Percentiles rank a stretch among this genome's conserved stretches.
These are phyloP conservation scores for Rusavskia elegans DNA, from an alignment of 495 filamentous ascomycete genomes.

Conservation along the genomic window DNA sequence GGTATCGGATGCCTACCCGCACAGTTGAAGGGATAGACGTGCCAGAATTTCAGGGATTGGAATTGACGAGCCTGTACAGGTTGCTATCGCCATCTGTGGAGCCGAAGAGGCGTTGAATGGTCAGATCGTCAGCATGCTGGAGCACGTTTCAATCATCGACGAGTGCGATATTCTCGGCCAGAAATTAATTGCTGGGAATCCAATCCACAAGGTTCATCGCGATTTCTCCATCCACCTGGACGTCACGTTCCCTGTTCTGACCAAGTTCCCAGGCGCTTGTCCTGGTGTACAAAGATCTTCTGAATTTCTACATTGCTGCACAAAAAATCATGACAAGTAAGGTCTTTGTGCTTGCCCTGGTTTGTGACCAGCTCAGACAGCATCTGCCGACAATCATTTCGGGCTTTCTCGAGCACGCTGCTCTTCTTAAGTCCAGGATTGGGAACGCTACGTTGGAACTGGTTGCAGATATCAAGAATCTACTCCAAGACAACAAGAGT, in stretches of 20 bases:
- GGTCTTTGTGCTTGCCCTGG: neutral
- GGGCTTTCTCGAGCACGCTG: conserved; percentile 10
- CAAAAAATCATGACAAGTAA: conserved; percentile 4
- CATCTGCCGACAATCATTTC: conserved; percentile 8
- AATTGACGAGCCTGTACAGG: conserved; percentile 2
- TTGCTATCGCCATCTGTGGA: conserved; percentile 6
- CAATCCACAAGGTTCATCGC: neutral
- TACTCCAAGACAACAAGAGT: conserved; percentile 16
- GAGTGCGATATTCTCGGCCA: conserved; percentile 17
- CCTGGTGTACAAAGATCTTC: conserved; percentile 10
- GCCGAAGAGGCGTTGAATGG: neutral
- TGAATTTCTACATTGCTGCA: conserved; percentile 7
- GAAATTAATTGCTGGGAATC: conserved; percentile 10
- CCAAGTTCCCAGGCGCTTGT: conserved; percentile 10
- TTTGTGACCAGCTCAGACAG: conserved; percentile 1
- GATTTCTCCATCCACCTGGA: conserved; percentile 1
- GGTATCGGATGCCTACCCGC: too few species aligned
- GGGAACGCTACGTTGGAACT: conserved; percentile 13
- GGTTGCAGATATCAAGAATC: conserved; percentile 9
- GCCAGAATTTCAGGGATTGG: neutral
- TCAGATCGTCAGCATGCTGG: neutral
- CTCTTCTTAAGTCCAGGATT: conserved; percentile 6
- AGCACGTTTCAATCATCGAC: conserved; percentile 13
- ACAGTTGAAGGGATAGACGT: too few species aligned
- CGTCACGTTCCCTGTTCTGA: conserved; percentile 2